Evolutionary conservation across 2,329 filamentous ascomycete genomes (phyloP).

Genomic region (Sphaerulina musiva): DNA sequence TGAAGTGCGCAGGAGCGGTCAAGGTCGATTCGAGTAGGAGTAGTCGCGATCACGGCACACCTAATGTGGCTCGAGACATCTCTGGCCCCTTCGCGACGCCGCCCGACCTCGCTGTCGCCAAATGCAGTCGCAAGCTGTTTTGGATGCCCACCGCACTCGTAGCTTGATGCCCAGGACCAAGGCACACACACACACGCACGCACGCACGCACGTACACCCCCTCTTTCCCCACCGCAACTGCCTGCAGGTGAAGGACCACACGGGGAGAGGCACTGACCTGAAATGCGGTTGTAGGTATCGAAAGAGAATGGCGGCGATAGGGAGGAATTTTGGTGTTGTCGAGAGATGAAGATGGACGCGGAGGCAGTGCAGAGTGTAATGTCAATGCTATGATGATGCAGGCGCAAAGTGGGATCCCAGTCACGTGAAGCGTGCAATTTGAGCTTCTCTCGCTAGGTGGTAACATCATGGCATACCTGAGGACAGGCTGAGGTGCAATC

Average conservation of each 20-base stretch:
- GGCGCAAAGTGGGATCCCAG: too few relatives aligned
- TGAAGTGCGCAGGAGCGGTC: constrained; percentile 6
- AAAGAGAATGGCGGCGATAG: background rate
- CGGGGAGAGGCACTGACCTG: background rate
- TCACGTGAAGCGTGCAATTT: too few relatives aligned
- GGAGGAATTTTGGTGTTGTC: background rate
- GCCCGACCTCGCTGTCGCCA: background rate
- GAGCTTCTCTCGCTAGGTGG: too few relatives aligned
- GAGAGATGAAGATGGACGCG: background rate
- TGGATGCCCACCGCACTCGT: background rate
- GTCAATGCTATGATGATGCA: background rate
- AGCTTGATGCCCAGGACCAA: background rate
- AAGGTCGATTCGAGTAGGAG: background rate
- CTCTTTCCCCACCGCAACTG: background rate
- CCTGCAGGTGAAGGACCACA: background rate
- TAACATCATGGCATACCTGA: too few relatives aligned
- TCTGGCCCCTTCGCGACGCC: background rate
- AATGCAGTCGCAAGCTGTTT: background rate
- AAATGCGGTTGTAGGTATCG: background rate
- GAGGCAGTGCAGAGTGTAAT: background rate
- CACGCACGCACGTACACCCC: too few relatives aligned
- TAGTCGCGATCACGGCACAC: background rate
- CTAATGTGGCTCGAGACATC: background rate
- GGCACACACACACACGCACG: background rate
- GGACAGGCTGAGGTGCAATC: too few relatives aligned